Percentiles rank a stretch among this genome's conserved stretches.
Conservation (phyloP, 768 basidiomycete genomes). For the Boletales sp. region DNA sequence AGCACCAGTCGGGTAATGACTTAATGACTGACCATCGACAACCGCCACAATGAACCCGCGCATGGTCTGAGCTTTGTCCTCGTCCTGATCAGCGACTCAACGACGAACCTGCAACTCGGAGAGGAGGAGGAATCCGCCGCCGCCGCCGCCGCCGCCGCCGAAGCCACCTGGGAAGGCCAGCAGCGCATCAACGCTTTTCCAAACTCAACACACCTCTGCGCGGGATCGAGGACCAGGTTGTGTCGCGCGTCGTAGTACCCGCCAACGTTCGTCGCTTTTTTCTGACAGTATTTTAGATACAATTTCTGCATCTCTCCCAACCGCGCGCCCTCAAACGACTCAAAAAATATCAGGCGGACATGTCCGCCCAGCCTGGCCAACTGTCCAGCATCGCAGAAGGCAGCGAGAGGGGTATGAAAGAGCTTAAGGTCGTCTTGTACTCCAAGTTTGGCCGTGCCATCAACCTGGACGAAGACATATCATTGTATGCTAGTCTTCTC, state of each 20-base stretch:
- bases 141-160: constrained; percentile 64
- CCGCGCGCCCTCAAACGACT: constrained; percentile 66
- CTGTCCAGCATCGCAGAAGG: constrained; percentile 54
- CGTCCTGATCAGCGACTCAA: too few relatives aligned
- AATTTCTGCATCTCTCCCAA: constrained; percentile 81
- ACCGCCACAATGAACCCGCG: constrained; percentile 44
- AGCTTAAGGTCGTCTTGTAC: constrained; percentile 74
- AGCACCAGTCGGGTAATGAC: too few relatives aligned
- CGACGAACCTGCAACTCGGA: constrained; percentile 47
- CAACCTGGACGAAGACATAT: constrained; percentile 75
- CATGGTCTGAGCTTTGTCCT: constrained; percentile 38
- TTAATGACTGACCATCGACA: too few relatives aligned
- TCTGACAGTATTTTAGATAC: constrained; percentile 51
- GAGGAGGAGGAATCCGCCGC: constrained; percentile 79
- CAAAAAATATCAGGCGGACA: constrained; percentile 59
- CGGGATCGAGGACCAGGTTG: constrained; percentile 68
- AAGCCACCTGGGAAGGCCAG: constrained; percentile 92
- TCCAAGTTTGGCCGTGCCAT: constrained; percentile 92
- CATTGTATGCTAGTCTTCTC: too few relatives aligned
- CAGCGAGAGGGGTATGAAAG: constrained; percentile 74
- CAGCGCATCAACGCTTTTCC: constrained; percentile 88
- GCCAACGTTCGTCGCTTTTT: too few relatives aligned
- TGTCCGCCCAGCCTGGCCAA: constrained; percentile 53
- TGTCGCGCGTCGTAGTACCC: constrained; percentile 57
- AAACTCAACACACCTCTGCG: constrained; percentile 81